Conservation (phyloP, 805 yeast genomes). For the Wickerhamomyces canadensis region DNA sequence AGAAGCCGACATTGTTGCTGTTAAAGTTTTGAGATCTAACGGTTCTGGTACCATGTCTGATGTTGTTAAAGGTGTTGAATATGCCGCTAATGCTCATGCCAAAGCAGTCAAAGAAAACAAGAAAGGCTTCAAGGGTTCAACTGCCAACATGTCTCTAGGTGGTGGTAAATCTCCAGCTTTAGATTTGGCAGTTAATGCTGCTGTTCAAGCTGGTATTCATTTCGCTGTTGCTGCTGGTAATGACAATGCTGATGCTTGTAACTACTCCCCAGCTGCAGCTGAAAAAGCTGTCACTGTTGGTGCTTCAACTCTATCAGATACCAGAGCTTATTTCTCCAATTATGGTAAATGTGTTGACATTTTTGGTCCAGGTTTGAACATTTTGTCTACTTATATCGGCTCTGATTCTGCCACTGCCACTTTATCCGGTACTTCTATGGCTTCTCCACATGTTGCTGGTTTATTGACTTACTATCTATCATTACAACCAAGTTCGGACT, state of each 20-base stretch:
- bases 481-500: constrained; percentile 69
- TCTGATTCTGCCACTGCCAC: constrained; percentile 72
- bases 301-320: constrained; percentile 83
- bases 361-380: constrained; percentile 93
- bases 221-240: constrained; percentile 98
- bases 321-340: constrained; percentile 93
- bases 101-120: constrained; percentile 45
- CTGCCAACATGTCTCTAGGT: constrained; percentile 91
- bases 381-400: constrained; percentile 80
- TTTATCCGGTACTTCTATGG: constrained; percentile 96
- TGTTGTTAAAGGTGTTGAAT: constrained; percentile 81
- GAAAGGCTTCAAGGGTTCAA: constrained; percentile 75
- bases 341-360: constrained; percentile 94
- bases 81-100: constrained; percentile 67
- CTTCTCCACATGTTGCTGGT: constrained; percentile 95
- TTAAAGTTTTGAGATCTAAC: constrained; percentile 75
- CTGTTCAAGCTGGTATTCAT: constrained; percentile 81
- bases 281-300: constrained; percentile 87
- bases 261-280: constrained; percentile 86
- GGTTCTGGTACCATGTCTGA: constrained; percentile 84
- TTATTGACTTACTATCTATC: constrained; percentile 84
- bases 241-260: constrained; percentile 89
- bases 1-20: constrained; percentile 71
- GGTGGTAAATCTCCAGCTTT: constrained; percentile 88
- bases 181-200: constrained; percentile 85